Base-by-base conservation (phyloP, 2,329 filamentous ascomycete species). In the Penicillium sp. region DNA sequence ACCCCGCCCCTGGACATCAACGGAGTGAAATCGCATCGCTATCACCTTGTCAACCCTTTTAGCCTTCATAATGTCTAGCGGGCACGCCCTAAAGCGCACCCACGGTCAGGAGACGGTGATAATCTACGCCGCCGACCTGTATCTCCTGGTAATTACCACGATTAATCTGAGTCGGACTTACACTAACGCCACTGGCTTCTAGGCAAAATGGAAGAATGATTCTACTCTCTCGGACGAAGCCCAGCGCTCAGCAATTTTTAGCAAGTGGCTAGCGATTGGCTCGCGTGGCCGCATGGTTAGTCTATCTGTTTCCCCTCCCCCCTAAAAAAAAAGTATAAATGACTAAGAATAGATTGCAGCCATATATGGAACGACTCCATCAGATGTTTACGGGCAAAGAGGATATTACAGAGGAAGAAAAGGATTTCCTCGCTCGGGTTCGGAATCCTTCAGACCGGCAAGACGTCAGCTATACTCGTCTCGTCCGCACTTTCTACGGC, bases 221-320 rank as follows among this genome's bases (percentile, higher is more conserved):
- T 55, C 48, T 53, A 48, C 60, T 58, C 63, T 54, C 47, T 43
- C 26, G 56, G 62, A 25, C 55, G 41, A 49, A 35, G 23, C 27
- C 20, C 46, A 49, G 31, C 46, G 29, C 15, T 49, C 46, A 9
- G 31, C 27, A 33, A 49, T 49, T 14, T 37, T 49, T 40, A 27
- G 22, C n/a, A 49, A 49, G 20, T 49, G 46, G 46, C 31, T 40
- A 40, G 46, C 40, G 31, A 29, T 49, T 49, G 46, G 46, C 20
- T 40, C 22, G 31, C 18, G 18, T 25, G 46, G 46, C 31, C 29
- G 46, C 14, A 49, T 49, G 46, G 29, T 49, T 27, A 49, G 46
- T 49, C 29, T 22, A 37, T 37, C 46, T 40, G 11, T 26, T 14
- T 22, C 6, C 6, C 15, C 18, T 20, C 6, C 9, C 11, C n/a